A percentile compares a stretch with the other conserved stretches of the same genome.
Evolutionary conservation across 176 grass and related monocot genomes (phyloP).

Genomic region (Cymbopogon citratus): DNA sequence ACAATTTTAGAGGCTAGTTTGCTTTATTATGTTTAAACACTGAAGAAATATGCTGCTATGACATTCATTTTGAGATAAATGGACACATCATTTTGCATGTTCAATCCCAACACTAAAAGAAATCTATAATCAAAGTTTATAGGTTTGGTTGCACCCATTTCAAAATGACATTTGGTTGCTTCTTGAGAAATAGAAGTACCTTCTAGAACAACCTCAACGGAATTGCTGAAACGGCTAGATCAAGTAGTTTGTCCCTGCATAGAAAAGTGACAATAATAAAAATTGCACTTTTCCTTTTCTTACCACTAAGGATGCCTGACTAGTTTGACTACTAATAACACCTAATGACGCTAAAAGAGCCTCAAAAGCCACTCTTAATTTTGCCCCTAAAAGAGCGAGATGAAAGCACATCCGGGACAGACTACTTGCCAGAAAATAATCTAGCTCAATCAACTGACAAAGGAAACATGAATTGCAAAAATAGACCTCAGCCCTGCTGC

Average conservation of each 20-base stretch:
- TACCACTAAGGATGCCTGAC: not conserved
- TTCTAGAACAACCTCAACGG: slow-evolving; percentile 23
- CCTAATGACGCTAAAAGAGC: not conserved
- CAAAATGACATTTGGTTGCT: not conserved
- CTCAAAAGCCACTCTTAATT: slow-evolving; percentile 11
- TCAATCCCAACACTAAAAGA: not conserved
- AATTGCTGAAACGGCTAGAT: not conserved
- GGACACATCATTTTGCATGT: not conserved
- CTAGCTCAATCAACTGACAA: not conserved
- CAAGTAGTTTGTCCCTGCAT: slow-evolving; percentile 12
- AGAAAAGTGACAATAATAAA: slow-evolving; percentile 6
- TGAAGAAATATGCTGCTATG: not conserved
- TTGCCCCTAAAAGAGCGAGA: slow-evolving; percentile 2
- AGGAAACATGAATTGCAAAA: not conserved
- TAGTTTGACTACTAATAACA: not conserved
- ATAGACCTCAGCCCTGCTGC: not conserved
- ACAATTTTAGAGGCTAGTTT: not conserved
- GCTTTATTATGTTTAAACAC: not conserved
- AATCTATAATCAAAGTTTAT: not conserved
- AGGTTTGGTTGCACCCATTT: not conserved
- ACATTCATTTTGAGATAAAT: not conserved
- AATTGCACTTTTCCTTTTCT: not conserved
- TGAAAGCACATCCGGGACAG: not conserved
- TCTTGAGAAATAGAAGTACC: not conserved
- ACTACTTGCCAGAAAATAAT: not conserved